These are phyloP conservation scores for Globisporangium barbulae DNA, from an alignment of 352 stramenopile species.

Conservation along the genomic window DNA sequence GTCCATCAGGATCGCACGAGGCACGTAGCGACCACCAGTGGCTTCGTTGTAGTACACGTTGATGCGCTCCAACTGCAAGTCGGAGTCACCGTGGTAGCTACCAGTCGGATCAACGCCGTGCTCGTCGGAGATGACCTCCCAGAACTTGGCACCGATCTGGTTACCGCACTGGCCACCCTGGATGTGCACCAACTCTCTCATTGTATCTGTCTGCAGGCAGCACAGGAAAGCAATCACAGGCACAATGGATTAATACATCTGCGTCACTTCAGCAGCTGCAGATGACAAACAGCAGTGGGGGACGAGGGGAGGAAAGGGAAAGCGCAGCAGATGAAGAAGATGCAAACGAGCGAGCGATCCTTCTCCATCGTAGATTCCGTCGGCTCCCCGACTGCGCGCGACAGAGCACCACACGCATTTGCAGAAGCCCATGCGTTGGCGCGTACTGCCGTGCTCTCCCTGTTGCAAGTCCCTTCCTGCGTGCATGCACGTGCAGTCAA, in stretches of 20 bases:
- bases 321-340: conserved; percentile 4
- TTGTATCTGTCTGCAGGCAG: conserved; percentile 43
- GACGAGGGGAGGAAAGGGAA: conserved; percentile 1
- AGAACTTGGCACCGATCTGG: conserved; percentile 99
- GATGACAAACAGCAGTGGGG: background rate
- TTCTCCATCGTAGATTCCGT: background rate
- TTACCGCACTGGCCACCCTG: conserved; percentile 98
- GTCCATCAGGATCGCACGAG: conserved; percentile 98
- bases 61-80: conserved; percentile 97
- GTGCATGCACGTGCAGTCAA: background rate
- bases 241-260: conserved; percentile 3
- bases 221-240: conserved; percentile 13
- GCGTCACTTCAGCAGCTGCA: background rate
- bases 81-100: conserved; percentile 94
- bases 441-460: background rate
- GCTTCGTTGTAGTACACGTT: conserved; percentile 99
- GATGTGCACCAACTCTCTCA: conserved; percentile 98
- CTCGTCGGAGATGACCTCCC: conserved; percentile 96
- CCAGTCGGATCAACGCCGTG: conserved; percentile 93
- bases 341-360: background rate
- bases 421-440: background rate
- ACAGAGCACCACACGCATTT: background rate
- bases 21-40: conserved; percentile 96
- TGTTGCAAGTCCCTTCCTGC: background rate
- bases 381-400: background rate